Evolutionary conservation across 345 rosid genomes (phyloP).

Genomic region (Citrus medica): DNA sequence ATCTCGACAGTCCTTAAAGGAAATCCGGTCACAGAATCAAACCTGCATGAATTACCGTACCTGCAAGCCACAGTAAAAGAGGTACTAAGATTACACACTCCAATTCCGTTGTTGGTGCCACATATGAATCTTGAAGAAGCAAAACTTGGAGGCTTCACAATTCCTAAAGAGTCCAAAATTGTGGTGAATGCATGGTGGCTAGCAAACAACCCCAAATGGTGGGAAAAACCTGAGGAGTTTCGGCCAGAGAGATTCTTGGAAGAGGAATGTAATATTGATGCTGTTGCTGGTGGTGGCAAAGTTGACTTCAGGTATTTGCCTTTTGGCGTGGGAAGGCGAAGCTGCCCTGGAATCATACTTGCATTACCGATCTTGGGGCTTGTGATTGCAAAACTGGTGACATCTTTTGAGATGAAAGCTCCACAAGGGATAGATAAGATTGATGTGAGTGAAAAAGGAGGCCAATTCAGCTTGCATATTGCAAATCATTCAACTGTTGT

Average conservation of each 20-base stretch:
- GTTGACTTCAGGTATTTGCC: conserved; percentile 60
- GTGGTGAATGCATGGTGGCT: conserved; percentile 72
- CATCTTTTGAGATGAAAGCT: conserved; percentile 40
- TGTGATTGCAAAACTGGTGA: conserved; percentile 44
- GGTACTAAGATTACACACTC: conserved; percentile 50
- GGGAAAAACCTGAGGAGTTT: conserved; percentile 49
- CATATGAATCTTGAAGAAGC: conserved; percentile 69
- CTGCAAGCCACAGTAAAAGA: conserved; percentile 59
- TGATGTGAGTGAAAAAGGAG: conserved; percentile 58
- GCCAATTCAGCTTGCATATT: conserved; percentile 66
- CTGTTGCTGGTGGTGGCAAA: conserved; percentile 49
- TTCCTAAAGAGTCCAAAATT: conserved; percentile 59
- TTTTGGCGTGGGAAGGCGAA: conserved; percentile 55
- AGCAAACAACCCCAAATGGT: conserved; percentile 56
- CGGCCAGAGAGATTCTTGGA: conserved; percentile 57
- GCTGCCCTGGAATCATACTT: conserved; percentile 60
- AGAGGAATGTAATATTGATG: conserved; percentile 38
- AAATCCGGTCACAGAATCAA: conserved; percentile 37
- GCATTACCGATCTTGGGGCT: conserved; percentile 62
- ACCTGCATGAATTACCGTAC: conserved; percentile 40
- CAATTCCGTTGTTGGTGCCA: conserved; percentile 61
- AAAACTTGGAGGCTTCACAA: conserved; percentile 45
- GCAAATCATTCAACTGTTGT: conserved; percentile 57
- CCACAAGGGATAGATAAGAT: conserved; percentile 37
- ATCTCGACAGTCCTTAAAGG: conserved; percentile 34